A percentile compares a stretch with the other conserved stretches of the same genome.
phyloP scores from a whole-genome alignment of 345 rosid species.

The Microcos paniculata region DNA sequence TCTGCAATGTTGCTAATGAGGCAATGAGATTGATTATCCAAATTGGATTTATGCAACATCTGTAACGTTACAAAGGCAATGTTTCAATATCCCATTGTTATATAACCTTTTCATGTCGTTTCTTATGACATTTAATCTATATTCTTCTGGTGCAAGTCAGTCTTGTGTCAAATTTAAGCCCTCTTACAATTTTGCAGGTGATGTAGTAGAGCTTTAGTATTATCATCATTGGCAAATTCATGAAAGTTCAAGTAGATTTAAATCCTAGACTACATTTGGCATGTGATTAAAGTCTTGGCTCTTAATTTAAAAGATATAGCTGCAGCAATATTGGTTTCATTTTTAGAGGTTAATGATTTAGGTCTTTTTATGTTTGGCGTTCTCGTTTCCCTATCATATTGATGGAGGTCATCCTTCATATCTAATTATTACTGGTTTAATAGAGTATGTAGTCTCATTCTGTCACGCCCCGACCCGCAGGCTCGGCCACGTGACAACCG shows the following conservation, averaged over 20 bases:
- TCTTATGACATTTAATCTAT: conserved; percentile 6
- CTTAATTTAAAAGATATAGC: not conserved
- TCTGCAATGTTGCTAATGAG: no score
- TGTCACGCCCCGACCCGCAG: not conserved
- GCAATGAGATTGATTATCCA: no score
- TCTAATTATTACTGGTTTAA: conserved; percentile 86
- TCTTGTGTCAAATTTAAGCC: conserved; percentile 19
- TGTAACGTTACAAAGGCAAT: no score
- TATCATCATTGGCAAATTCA: conserved; percentile 62
- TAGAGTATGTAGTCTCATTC: conserved; percentile 65
- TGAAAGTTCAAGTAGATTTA: conserved; percentile 65
- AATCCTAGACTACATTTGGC: conserved; percentile 94
- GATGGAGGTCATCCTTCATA: conserved; percentile 94
- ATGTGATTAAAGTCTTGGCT: conserved; percentile 17
- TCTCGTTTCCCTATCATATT: conserved; percentile 86
- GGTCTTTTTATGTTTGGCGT: conserved; percentile 11
- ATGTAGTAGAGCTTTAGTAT: conserved; percentile 81
- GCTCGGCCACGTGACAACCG: no score
- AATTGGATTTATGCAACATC: no score
- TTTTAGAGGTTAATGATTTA: conserved; percentile 12
- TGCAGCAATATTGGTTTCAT: not conserved
- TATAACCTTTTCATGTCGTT: not conserved
- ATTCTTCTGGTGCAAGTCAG: conserved; percentile 8
- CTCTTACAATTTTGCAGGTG: conserved; percentile 79
- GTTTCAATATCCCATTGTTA: not conserved